A percentile compares a stretch with the other conserved stretches of the same genome.
Conservation (phyloP, 768 basidiomycete species). For the Lentinus tigrinus region DNA sequence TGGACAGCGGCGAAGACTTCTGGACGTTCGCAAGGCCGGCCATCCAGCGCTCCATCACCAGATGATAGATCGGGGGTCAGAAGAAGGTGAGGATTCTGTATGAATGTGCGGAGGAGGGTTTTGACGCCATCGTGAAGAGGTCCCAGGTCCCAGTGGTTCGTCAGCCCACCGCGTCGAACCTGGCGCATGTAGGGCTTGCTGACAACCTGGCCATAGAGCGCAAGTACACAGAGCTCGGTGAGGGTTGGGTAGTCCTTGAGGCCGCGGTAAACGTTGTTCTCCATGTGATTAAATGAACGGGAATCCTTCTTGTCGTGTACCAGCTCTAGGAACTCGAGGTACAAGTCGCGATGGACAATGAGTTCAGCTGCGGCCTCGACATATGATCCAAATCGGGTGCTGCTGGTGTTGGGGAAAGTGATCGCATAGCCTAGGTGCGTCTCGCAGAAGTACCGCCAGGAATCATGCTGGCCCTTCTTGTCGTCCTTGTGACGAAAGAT, state of each 20-base stretch:
- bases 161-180: not conserved
- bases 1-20: not conserved
- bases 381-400: constrained; percentile 34
- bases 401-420: constrained; percentile 36
- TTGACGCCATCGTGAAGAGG: not conserved
- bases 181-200: constrained; percentile 12
- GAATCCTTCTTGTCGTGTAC: constrained; percentile 27
- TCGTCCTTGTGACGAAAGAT: constrained; percentile 36
- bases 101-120: not conserved
- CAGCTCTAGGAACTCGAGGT: constrained; percentile 26
- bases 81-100: no score
- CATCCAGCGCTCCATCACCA: not conserved
- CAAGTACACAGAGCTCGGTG: constrained; percentile 17
- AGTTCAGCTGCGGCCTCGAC: constrained; percentile 29
- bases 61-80: no score
- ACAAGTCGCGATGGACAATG: constrained; percentile 23
- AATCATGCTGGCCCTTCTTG: constrained; percentile 36
- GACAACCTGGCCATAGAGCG: constrained; percentile 9
- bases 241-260: constrained; percentile 14
- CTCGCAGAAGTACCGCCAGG: constrained; percentile 26
- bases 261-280: constrained; percentile 23
- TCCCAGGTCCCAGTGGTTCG: not conserved
- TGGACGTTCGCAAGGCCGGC: not conserved
- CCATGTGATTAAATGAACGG: constrained; percentile 31
- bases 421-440: constrained; percentile 17